These are phyloP conservation scores for Karstenula rhodostoma DNA, from an alignment of 2,329 filamentous ascomycete species.

Conservation along the genomic window DNA sequence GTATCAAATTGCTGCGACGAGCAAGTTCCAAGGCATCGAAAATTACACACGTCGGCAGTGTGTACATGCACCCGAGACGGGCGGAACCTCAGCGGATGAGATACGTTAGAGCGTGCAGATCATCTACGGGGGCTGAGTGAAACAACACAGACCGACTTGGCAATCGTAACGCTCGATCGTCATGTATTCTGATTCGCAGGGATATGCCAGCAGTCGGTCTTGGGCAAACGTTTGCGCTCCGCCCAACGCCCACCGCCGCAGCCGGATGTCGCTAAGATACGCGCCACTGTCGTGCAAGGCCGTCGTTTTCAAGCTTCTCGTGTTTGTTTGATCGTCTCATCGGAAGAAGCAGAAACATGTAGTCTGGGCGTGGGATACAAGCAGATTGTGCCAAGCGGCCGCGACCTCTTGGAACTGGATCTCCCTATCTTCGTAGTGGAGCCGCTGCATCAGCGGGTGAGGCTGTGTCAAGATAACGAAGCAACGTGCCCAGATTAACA, in stretches of 20 bases:
- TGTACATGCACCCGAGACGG: constrained; percentile 11
- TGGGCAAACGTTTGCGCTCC: constrained; percentile 6
- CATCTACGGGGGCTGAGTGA: constrained; percentile 7
- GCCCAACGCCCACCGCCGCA: constrained; percentile 15
- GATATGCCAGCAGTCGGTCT: constrained; percentile 2
- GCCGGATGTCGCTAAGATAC: constrained; percentile 17
- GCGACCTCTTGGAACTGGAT: constrained; percentile 6
- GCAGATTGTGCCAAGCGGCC: constrained; percentile 12
- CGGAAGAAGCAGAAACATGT: constrained; percentile 7
- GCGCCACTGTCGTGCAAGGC: not conserved
- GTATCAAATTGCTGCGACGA: not conserved
- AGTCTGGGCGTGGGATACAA: constrained; percentile 14
- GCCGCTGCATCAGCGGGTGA: constrained; percentile 17
- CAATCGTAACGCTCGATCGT: constrained; percentile 13
- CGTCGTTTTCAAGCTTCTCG: not conserved
- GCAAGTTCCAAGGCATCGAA: not conserved
- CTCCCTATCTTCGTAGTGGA: constrained; percentile 7
- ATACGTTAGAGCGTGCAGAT: constrained; percentile 14
- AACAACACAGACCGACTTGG: constrained; percentile 16
- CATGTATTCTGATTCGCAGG: constrained; percentile 7
- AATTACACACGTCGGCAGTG: constrained; percentile 4
- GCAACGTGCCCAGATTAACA: constrained; percentile 3
- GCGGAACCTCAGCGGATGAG: constrained; percentile 5
- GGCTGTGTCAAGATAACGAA: constrained; percentile 25
- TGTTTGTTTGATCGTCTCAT: not conserved